Evolutionary conservation across 495 filamentous ascomycete genomes (phyloP).

Genomic region (Lasiosphaeriaceae sp.): DNA sequence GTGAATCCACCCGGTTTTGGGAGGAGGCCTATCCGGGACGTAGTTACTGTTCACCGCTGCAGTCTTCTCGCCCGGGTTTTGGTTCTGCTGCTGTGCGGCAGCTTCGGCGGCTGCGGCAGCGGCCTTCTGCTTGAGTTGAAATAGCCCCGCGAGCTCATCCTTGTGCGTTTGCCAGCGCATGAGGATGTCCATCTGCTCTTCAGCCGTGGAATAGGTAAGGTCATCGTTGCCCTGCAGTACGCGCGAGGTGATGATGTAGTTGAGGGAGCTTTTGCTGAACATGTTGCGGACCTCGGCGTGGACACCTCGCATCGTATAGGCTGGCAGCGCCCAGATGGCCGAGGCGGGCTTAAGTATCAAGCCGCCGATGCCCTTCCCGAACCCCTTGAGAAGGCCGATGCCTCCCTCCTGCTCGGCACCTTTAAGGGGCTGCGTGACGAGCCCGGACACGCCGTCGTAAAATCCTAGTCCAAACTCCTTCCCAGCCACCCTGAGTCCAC

Average conservation of each 20-base stretch:
- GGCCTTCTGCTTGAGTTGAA: conserved; percentile 36
- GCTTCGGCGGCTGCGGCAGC: conserved; percentile 5
- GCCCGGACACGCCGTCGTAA: conserved; percentile 67
- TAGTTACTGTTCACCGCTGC: not conserved
- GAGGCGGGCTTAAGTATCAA: conserved; percentile 66
- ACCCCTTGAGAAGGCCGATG: conserved; percentile 67
- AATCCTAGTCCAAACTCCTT: conserved; percentile 65
- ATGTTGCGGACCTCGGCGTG: conserved; percentile 66
- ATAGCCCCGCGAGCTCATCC: conserved; percentile 48
- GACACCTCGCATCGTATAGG: conserved; percentile 71
- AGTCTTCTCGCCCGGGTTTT: too few relatives aligned
- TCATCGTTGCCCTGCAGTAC: conserved; percentile 70
- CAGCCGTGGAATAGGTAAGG: conserved; percentile 37
- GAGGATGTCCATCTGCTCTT: conserved; percentile 57
- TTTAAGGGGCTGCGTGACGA: conserved; percentile 64
- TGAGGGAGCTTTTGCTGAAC: conserved; percentile 59
- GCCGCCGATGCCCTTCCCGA: conserved; percentile 73
- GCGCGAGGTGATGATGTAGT: conserved; percentile 69
- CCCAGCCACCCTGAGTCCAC: conserved; percentile 61
- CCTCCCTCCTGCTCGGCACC: conserved; percentile 67
- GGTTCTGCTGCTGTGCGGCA: not conserved
- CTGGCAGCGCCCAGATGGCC: conserved; percentile 62
- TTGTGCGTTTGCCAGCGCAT: conserved; percentile 52
- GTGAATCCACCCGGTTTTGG: conserved; percentile 38
- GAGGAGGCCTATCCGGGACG: conserved; percentile 9